Base-by-base conservation (phyloP, 2,329 filamentous ascomycete genomes). In the Talaromyces islandicus region DNA sequence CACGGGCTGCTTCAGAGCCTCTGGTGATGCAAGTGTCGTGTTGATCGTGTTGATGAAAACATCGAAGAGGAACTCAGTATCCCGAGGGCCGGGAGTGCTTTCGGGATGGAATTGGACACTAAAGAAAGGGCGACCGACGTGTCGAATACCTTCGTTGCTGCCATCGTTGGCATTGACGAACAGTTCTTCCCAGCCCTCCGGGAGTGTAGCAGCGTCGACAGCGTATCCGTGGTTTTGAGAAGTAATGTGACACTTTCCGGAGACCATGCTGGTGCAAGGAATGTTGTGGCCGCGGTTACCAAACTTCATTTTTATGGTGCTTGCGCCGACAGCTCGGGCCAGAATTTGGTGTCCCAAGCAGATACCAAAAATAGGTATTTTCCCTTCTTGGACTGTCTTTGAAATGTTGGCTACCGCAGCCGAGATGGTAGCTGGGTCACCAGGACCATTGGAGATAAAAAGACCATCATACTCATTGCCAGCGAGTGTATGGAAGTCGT, bases 91-190 rank as follows among this genome's bases (percentile, higher is more conserved):
- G 2, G 94, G 94, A 1, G 92, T 95, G 80, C 92, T 96, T 77
- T 99, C 94, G 0, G 94, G 94, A 72, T 99, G 94, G 80, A 99
- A 99, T 74, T 99, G 94, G n/a, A 97, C 94, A 81, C 92, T 97
- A 83, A 99, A 99, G 80, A 93, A 95, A 56, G 94, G 94, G 70
- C 88, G 89, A 74, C 81, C 85, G 54, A 84, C 80, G 75, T 97
- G 92, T 76, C 92, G 88, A 71, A 99, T 97, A 78, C 94, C 94
- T 80, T 99, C 94, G 76, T 99, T 99, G 78, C 91, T 97, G 68
- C 91, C 90, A 69, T 99, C 94, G 75, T 99, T 99, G 76, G 94
- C 93, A 71, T 99, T 99, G 70, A 97, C 89, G 67, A 97, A 99
- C 10, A 97, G 85, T 78, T 97, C 94, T 68, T 88, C 85, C 94